A percentile compares a stretch with the other conserved stretches of the same genome.
Evolutionary conservation across 1,284 basidiomycete species (phyloP).

Genomic region (Irpex sp.): DNA sequence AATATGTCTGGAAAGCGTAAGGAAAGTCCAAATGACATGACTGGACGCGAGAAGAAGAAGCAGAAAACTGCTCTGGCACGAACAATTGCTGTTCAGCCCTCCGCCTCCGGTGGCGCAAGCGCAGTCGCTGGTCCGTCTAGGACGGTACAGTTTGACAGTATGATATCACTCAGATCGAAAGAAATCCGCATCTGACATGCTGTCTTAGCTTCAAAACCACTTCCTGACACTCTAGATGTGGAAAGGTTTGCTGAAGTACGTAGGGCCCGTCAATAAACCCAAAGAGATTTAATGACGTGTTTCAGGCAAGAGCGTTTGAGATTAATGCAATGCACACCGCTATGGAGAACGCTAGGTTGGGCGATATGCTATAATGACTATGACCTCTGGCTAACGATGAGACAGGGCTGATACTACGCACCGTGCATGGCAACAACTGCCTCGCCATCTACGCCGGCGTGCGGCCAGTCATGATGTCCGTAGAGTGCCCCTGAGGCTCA

Average conservation of each 20-base stretch:
- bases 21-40: constrained; percentile 24
- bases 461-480: constrained; percentile 92
- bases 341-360: constrained; percentile 74
- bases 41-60: constrained; percentile 63
- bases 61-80: constrained; percentile 58
- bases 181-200: not conserved
- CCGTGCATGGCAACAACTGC: constrained; percentile 87
- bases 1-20: not conserved
- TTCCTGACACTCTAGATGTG: constrained; percentile 79
- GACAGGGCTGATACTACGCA: constrained; percentile 54
- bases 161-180: constrained; percentile 13
- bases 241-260: constrained; percentile 83
- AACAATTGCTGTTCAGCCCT: constrained; percentile 61
- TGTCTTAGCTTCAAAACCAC: constrained; percentile 31
- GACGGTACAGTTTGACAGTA: constrained; percentile 37
- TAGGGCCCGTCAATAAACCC: not conserved
- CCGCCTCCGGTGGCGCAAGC: constrained; percentile 17
- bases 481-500: constrained; percentile 78
- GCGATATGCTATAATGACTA: constrained; percentile 10
- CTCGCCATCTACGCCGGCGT: constrained; percentile 82
- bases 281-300: not conserved
- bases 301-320: constrained; percentile 80
- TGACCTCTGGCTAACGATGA: not conserved
- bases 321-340: constrained; percentile 84
- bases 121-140: constrained; percentile 39